phyloP scores from a whole-genome alignment of 495 filamentous ascomycete genomes.

The Jackrogersella multiformis region DNA sequence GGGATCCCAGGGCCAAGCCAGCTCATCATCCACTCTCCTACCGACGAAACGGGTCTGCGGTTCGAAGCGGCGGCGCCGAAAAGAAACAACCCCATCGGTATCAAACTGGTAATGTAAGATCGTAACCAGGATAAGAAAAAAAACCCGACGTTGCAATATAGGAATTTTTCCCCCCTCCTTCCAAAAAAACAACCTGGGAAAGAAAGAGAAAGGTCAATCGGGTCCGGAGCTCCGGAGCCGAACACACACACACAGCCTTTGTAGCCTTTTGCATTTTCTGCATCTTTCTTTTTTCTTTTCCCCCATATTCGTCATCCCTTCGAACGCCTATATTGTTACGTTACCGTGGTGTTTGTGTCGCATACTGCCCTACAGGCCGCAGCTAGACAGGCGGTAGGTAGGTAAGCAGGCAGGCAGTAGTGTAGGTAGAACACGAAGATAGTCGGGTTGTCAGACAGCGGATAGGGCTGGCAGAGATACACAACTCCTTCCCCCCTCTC shows the following conservation, averaged over 20 bases:
- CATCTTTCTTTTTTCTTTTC: neutral
- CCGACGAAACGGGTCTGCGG: neutral
- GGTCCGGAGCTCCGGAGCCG: conserved; percentile 24
- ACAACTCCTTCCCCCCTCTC: too few species aligned
- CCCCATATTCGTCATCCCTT: neutral
- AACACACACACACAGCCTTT: conserved; percentile 1
- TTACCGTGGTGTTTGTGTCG: conserved; percentile 14
- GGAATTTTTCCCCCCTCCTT: too few species aligned
- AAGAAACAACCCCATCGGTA: neutral
- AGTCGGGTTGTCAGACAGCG: neutral
- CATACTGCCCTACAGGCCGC: conserved; percentile 10
- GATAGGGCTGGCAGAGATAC: neutral
- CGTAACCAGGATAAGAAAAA: neutral
- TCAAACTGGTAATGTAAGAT: conserved; percentile 10
- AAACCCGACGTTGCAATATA: conserved; percentile 11
- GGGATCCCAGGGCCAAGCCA: neutral
- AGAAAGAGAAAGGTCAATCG: neutral
- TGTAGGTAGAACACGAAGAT: neutral
- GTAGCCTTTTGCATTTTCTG: neutral
- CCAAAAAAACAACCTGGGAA: neutral
- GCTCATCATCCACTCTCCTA: neutral
- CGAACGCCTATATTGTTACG: neutral
- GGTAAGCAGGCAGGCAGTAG: neutral
- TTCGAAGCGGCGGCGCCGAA: neutral
- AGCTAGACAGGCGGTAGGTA: too few species aligned